These are phyloP conservation scores for Syncephalastrum racemosum DNA, from an alignment of 371 early-diverging fungal species.

Conservation along the genomic window DNA sequence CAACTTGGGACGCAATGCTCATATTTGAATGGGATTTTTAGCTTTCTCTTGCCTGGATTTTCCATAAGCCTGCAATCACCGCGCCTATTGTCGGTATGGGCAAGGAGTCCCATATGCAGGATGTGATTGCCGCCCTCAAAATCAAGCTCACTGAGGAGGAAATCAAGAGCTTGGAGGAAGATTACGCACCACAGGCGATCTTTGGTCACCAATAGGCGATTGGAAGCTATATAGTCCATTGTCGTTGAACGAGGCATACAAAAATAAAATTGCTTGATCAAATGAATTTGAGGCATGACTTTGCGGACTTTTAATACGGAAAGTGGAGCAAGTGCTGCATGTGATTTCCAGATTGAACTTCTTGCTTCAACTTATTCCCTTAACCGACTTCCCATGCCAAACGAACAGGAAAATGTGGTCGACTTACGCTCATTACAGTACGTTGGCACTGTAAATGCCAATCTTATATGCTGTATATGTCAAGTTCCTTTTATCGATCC, in stretches of 20 bases:
- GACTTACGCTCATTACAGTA: constrained; percentile 36
- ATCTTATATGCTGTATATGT: constrained; percentile 65
- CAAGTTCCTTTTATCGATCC: constrained; percentile 62
- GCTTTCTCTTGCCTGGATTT: constrained; percentile 50
- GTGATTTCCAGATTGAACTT: too few relatives aligned
- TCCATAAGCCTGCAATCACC: constrained; percentile 34
- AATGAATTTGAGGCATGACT: too few relatives aligned
- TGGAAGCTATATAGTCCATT: too few relatives aligned
- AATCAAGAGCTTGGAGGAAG: constrained; percentile 26
- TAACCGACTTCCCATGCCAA: too few relatives aligned
- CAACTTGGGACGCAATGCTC: neutral
- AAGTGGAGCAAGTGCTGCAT: too few relatives aligned
- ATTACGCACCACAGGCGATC: constrained; percentile 15
- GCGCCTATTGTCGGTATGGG: constrained; percentile 49
- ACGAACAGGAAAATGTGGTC: constrained; percentile 5
- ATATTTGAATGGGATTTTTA: constrained; percentile 7
- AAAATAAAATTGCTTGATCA: too few relatives aligned
- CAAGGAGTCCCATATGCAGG: constrained; percentile 34
- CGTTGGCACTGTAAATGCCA: constrained; percentile 47
- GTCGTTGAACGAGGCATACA: too few relatives aligned
- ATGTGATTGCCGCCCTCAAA: constrained; percentile 28
- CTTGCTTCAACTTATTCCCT: too few relatives aligned
- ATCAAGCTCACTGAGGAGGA: constrained; percentile 37
- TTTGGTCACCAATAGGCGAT: too few relatives aligned
- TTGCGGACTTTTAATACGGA: too few relatives aligned